These are phyloP conservation scores for Phialophora macrospora DNA, from an alignment of 2,329 filamentous ascomycete genomes.

Conservation along the genomic window DNA sequence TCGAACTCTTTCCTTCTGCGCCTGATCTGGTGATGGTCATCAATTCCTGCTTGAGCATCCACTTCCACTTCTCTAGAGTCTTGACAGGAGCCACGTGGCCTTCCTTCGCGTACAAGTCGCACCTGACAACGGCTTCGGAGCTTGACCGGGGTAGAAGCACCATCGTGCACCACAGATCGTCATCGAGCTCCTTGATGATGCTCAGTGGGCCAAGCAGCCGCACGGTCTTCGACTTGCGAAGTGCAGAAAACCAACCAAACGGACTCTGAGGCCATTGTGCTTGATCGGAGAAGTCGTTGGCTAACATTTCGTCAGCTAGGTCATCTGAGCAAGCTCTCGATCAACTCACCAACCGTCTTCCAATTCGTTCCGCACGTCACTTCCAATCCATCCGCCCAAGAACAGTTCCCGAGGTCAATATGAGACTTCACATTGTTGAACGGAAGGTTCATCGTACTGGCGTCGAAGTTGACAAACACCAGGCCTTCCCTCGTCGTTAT, in stretches of 20 bases:
- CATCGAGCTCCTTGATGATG: constrained; percentile 32
- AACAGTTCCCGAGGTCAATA: constrained; percentile 27
- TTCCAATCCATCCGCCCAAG: constrained; percentile 30
- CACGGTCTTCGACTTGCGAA: constrained; percentile 27
- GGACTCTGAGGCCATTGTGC: constrained; percentile 29
- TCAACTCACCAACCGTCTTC: constrained; percentile 36
- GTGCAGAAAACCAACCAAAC: constrained; percentile 29
- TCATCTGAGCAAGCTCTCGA: not conserved
- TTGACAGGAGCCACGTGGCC: constrained; percentile 16
- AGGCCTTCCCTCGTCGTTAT: constrained; percentile 33
- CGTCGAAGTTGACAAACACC: constrained; percentile 37
- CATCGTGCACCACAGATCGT: constrained; percentile 34
- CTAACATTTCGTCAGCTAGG: constrained; percentile 8
- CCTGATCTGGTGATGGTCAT: constrained; percentile 13
- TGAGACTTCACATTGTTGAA: constrained; percentile 37
- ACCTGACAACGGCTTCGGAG: constrained; percentile 28
- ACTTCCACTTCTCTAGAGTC: constrained; percentile 27
- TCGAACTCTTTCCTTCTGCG: constrained; percentile 4
- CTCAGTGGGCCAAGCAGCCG: constrained; percentile 32
- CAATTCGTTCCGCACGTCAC: constrained; percentile 30
- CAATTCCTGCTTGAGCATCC: constrained; percentile 33
- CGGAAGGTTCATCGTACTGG: constrained; percentile 34
- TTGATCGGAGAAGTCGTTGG: constrained; percentile 34
- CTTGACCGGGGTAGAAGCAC: constrained; percentile 27
- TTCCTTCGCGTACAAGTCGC: constrained; percentile 31